Evolutionary conservation across 176 grass and related monocot species (phyloP).

Genomic region (Musa acuminata): DNA sequence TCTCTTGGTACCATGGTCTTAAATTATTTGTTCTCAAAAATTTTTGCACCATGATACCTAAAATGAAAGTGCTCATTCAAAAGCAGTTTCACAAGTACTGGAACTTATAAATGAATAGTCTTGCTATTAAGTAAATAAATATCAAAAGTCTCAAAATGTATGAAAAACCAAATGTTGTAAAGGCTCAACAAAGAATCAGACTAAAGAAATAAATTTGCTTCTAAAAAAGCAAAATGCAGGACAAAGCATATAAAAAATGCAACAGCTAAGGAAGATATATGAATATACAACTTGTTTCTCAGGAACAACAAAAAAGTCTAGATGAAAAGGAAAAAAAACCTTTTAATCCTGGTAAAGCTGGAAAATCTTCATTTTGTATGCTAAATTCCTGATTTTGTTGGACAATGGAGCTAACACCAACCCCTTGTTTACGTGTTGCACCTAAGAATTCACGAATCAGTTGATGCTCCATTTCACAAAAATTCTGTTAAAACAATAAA

Average conservation of each 20-base stretch:
- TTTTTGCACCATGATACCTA: no score
- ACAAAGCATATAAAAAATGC: background rate
- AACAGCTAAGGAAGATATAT: background rate
- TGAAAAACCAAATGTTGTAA: background rate
- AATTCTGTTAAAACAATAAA: background rate
- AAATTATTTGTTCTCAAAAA: no score
- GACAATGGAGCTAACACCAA: conserved; percentile 34
- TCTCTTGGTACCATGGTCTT: no score
- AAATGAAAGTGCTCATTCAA: no score
- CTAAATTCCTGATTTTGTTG: conserved; percentile 32
- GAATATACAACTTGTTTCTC: background rate
- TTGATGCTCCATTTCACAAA: background rate
- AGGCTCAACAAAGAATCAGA: background rate
- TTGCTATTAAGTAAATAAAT: no score
- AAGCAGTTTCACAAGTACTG: no score
- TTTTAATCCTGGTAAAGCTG: conserved; percentile 30
- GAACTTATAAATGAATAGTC: no score
- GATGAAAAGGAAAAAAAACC: conserved; percentile 13
- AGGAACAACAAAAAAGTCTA: background rate
- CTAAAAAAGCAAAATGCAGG: background rate
- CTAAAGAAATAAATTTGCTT: background rate
- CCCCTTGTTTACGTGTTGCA: conserved; percentile 77
- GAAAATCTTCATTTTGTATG: conserved; percentile 31
- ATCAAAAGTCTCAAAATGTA: no score
- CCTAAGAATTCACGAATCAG: conserved; percentile 48